Evolutionary conservation across 495 filamentous ascomycete genomes (phyloP).

Genomic region (Astrocystis sublimbata): DNA sequence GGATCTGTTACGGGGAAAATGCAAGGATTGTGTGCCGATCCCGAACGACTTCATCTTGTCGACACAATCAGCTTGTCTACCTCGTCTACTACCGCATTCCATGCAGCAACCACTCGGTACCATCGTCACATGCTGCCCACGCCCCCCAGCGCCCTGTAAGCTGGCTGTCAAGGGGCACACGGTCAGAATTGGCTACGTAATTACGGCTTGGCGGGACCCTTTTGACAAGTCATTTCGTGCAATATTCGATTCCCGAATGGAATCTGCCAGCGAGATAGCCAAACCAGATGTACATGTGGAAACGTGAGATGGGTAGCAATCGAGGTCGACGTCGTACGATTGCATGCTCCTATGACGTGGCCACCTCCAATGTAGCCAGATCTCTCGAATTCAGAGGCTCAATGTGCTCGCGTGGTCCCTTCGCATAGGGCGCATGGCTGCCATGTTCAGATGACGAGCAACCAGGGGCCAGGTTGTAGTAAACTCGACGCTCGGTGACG

Average conservation of each 20-base stretch:
- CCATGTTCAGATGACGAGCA: background rate
- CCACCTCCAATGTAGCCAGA: background rate
- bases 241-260: background rate
- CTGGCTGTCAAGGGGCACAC: background rate
- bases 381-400: background rate
- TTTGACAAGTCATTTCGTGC: background rate
- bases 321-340: conserved; percentile 11
- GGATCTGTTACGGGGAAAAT: conserved; percentile 9
- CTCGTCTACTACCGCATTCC: background rate
- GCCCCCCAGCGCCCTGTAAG: background rate
- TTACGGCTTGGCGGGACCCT: background rate
- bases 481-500: background rate
- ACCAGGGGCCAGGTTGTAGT: background rate
- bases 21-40: conserved; percentile 13
- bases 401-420: background rate
- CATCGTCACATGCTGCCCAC: conserved; percentile 3
- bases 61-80: too few relatives aligned
- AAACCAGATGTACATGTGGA: background rate
- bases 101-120: background rate
- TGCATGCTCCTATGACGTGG: conserved; percentile 1
- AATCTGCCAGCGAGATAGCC: background rate
- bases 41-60: conserved; percentile 12
- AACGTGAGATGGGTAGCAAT: conserved; percentile 7
- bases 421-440: too few relatives aligned
- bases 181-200: background rate